Evolutionary conservation across 768 basidiomycete genomes (phyloP).

Genomic region (Amyloporia xantha): DNA sequence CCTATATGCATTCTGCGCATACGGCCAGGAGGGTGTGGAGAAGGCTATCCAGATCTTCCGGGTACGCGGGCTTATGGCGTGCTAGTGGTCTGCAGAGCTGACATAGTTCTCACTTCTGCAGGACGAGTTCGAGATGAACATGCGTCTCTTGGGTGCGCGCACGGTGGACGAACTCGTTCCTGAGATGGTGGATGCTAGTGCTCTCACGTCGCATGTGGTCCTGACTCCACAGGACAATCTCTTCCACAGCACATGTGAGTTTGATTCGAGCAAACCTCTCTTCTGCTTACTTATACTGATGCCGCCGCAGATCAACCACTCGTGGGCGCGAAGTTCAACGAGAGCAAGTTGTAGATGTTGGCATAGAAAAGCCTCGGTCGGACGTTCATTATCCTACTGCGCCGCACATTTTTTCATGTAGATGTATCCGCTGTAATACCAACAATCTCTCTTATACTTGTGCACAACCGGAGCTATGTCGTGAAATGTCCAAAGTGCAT

Average conservation of each 20-base stretch:
- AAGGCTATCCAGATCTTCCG: constrained; percentile 69
- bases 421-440: neutral
- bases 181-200: constrained; percentile 81
- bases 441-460: neutral
- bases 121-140: constrained; percentile 97
- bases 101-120: constrained; percentile 28
- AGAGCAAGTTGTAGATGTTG: constrained; percentile 13
- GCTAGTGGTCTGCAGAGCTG: neutral
- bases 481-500: neutral
- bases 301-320: constrained; percentile 14
- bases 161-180: constrained; percentile 73
- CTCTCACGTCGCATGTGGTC: constrained; percentile 54
- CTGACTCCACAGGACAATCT: constrained; percentile 63
- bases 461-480: neutral
- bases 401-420: neutral
- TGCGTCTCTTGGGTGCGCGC: constrained; percentile 82
- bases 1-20: constrained; percentile 78
- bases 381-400: neutral
- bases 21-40: constrained; percentile 81
- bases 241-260: constrained; percentile 74
- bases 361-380: too few relatives aligned
- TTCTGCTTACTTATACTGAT: neutral
- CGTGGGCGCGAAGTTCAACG: constrained; percentile 14
- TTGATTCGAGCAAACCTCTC: constrained; percentile 10
- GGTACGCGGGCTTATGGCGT: constrained; percentile 30